A percentile compares a stretch with the other conserved stretches of the same genome.
Evolutionary conservation across 169 alveolate species (phyloP).

Genomic region (Plasmodium fragile): DNA sequence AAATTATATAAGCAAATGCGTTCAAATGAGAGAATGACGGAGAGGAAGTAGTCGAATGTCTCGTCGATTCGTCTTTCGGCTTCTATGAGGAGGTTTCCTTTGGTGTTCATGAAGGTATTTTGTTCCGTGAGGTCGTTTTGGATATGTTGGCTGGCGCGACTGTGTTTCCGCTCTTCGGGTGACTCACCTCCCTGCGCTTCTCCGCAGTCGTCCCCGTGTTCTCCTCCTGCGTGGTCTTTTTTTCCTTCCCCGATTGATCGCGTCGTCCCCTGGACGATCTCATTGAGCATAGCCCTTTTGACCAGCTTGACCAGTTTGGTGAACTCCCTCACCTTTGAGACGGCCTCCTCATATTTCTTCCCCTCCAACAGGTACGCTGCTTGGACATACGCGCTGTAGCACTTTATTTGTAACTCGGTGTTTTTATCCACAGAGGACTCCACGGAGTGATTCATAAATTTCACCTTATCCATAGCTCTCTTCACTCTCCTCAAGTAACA

Average conservation of each 20-base stretch:
- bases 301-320: slow-evolving; percentile 29
- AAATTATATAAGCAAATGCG: slow-evolving; percentile 45
- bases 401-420: slow-evolving; percentile 53
- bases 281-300: slow-evolving; percentile 27
- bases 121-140: not conserved
- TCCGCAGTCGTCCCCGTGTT: not conserved
- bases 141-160: not conserved
- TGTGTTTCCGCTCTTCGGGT: not conserved
- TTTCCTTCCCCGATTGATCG: not conserved
- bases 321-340: slow-evolving; percentile 35
- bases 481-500: slow-evolving; percentile 45
- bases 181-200: not conserved
- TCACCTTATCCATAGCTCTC: slow-evolving; percentile 25
- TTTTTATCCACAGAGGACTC: slow-evolving; percentile 20
- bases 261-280: not conserved
- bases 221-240: not conserved
- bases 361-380: slow-evolving; percentile 31
- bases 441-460: slow-evolving; percentile 4
- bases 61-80: slow-evolving; percentile 36
- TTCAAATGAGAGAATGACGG: slow-evolving; percentile 29
- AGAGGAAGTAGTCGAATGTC: slow-evolving; percentile 30
- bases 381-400: slow-evolving; percentile 34
- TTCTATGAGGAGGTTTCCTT: slow-evolving; percentile 18
- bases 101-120: not conserved
- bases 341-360: slow-evolving; percentile 50